Evolutionary conservation across 2,329 filamentous ascomycete genomes (phyloP).

Genomic region (Tolypocladium cylindrosporum): DNA sequence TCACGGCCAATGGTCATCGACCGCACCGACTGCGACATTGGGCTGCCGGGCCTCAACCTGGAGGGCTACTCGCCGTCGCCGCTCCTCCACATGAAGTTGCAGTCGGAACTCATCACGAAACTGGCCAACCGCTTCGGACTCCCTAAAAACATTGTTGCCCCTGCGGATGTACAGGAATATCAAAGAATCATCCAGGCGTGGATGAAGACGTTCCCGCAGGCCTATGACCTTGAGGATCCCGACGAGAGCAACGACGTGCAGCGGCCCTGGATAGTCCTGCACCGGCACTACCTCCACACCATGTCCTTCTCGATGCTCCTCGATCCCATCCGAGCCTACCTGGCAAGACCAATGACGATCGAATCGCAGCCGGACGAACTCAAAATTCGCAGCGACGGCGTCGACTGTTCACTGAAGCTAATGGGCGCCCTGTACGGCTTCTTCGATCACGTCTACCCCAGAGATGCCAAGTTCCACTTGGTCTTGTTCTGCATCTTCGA

Average conservation of each 20-base stretch:
- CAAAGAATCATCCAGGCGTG: slow-evolving; percentile 28
- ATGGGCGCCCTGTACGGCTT: slow-evolving; percentile 28
- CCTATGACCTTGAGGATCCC: slow-evolving; percentile 26
- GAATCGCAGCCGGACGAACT: slow-evolving; percentile 20
- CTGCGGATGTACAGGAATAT: slow-evolving; percentile 21
- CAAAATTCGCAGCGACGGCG: slow-evolving; percentile 27
- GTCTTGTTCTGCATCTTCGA: slow-evolving; percentile 41
- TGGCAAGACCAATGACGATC: slow-evolving; percentile 25
- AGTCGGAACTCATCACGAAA: slow-evolving; percentile 20
- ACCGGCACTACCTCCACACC: slow-evolving; percentile 34
- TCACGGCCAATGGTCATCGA: slow-evolving; percentile 24
- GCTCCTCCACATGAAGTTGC: slow-evolving; percentile 24
- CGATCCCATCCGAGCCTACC: slow-evolving; percentile 32
- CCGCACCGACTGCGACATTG: slow-evolving; percentile 19
- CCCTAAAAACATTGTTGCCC: slow-evolving; percentile 15
- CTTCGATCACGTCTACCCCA: slow-evolving; percentile 32
- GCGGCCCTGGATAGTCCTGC: slow-evolving; percentile 32
- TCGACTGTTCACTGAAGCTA: slow-evolving; percentile 33
- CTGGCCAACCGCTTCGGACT: slow-evolving; percentile 20
- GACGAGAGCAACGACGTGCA: slow-evolving; percentile 30
- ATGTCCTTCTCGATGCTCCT: slow-evolving; percentile 34
- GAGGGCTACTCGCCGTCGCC: slow-evolving; percentile 22
- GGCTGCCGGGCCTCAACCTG: slow-evolving; percentile 20
- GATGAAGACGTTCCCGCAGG: slow-evolving; percentile 29
- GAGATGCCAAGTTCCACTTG: slow-evolving; percentile 38